Evolutionary conservation across 768 basidiomycete genomes (phyloP), one percentile per base, ranked within the genome.

Genomic region (Hericium coralloides): DNA sequence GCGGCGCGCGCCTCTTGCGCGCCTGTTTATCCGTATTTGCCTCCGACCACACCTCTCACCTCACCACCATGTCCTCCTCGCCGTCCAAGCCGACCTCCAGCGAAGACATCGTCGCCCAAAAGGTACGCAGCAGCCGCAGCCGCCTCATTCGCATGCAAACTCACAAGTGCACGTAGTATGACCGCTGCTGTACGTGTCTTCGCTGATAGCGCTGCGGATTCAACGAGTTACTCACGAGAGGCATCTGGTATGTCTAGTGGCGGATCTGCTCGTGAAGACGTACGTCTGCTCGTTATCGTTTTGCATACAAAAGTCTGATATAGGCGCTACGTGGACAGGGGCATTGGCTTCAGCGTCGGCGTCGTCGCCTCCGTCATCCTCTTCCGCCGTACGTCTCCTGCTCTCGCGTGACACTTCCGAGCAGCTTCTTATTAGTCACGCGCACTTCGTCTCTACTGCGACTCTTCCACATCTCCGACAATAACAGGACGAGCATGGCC

Each of bases 91-190:
- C 86, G 53, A 69, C 84, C 51, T 85, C 92, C 55, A 95, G 90
- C 73, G 95, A 98, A 76, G 88, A 95, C 70, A 81, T 90, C 65
- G 76, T 97, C 61, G 84, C 84, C 26, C 85, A 92, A 74, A 98
- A 98, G 85, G 95, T 90, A 55, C 47, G 65, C 52, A 49, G 12
- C 37, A 6, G 17, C 25, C 17, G 4, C 4, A 20, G 2, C 9
- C 12, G n/a, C 22, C 36, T 23, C 17, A 9, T 45, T 22, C n/a
- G 15, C 38, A 31, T 49, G 55, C 22, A 14, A 49, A 38, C n/a
- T 57, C 50, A 5, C 36, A 2, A 41, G 18, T 38, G 38, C 17
- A 15, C 20, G 17, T 63, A 92, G 89, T 91, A 89, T 75, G 90
- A 92, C 75, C 89, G 88, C 63, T 92, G 89, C 71, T 67, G 89